Percentiles rank a stretch among this genome's conserved stretches.
phyloP scores from a whole-genome alignment of 768 basidiomycete genomes.

The Plicaturopsis crispa region DNA sequence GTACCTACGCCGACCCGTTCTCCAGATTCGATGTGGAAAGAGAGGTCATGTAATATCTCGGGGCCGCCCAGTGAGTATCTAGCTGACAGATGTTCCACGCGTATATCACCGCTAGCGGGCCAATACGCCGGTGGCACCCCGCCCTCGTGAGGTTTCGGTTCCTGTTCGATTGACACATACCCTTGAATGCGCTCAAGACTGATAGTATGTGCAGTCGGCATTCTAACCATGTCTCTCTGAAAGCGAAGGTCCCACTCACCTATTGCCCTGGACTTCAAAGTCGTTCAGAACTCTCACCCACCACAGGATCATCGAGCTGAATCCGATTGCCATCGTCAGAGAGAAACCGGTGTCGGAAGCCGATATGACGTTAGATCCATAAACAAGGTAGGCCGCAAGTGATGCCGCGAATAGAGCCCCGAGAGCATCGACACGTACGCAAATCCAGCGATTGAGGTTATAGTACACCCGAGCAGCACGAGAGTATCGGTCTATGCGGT shows the following conservation, averaged over 20 bases:
- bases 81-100: slow-evolving; percentile 44
- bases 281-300: slow-evolving; percentile 37
- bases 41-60: slow-evolving; percentile 44
- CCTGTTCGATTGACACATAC: slow-evolving; percentile 50
- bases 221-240: background rate
- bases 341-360: slow-evolving; percentile 37
- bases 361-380: slow-evolving; percentile 16
- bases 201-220: slow-evolving; percentile 34
- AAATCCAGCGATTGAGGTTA: slow-evolving; percentile 45
- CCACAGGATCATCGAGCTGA: slow-evolving; percentile 36
- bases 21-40: slow-evolving; percentile 44
- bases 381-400: slow-evolving; percentile 46
- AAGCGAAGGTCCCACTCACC: slow-evolving; percentile 13
- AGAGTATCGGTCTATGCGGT: slow-evolving; percentile 39
- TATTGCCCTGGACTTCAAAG: slow-evolving; percentile 32
- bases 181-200: slow-evolving; percentile 44
- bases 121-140: slow-evolving; percentile 55
- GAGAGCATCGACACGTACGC: slow-evolving; percentile 40
- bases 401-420: slow-evolving; percentile 41
- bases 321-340: slow-evolving; percentile 36
- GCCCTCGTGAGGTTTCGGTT: slow-evolving; percentile 29
- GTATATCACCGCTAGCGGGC: slow-evolving; percentile 50
- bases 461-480: slow-evolving; percentile 34
- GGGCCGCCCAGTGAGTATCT: slow-evolving; percentile 45
- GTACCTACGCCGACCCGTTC: slow-evolving; percentile 50